Base-by-base conservation (phyloP, 1,284 basidiomycete species). In the Coniophora puteana region DNA sequence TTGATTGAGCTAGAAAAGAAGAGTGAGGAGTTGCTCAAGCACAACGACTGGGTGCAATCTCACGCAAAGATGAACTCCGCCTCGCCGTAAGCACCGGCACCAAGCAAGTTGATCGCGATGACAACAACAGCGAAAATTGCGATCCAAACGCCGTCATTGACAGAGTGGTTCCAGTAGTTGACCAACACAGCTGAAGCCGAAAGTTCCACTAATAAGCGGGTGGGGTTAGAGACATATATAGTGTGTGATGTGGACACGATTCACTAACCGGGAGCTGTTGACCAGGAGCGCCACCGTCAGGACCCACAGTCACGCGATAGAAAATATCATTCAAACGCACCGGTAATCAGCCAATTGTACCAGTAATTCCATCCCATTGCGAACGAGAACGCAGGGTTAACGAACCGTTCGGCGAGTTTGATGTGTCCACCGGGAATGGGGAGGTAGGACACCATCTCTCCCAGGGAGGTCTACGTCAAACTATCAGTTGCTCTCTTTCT, bases 301-400 rank as follows among this genome's bases (percentile, higher is more conserved):
- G 1, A 17, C 6, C 17, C 2, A 31, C 57, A 26, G 16, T 25
- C 10, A 28, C 12, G 16, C 51, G 41, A 34, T 13, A 40, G 17
- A 37, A 24, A 31, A 3, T 4, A 35, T 14, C 14, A 32, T 17
- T 17, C 7, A 14, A 24, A 45, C 28, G 66, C 68, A 47, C 83
- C 70, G 40, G 78, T 58, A 43, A 77, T 68, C 0, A 56, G 56
- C 74, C 79, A 81, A 59, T 78, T 81, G 51, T 79, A 81, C 70
- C 74, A 78, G 53, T 83, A 83, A 55, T 83, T 80, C 78, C 80
- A 86, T 13, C 81, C 80, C 77, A 80, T 76, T 24, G 80, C 71
- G 51, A 85, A 85, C 1, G 79, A 76, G 35, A 88, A 62, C 4
- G 81, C 78, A 10, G 78, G 78, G 52, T 86, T 76, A 23, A 87